Evolutionary conservation across 495 filamentous ascomycete species (phyloP).

Genomic region (Aspergillus ellipticus): DNA sequence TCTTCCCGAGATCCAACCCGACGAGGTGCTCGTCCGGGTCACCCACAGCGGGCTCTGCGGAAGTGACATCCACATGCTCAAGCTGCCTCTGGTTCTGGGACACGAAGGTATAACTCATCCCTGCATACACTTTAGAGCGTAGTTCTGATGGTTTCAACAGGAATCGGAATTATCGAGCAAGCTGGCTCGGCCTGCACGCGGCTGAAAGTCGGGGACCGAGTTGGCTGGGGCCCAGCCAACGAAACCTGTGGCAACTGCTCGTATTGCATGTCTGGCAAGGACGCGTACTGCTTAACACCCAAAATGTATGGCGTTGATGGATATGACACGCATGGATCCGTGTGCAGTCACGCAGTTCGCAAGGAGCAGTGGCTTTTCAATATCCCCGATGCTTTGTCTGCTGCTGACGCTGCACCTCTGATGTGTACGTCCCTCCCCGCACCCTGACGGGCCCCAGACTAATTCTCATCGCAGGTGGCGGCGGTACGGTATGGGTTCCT

Average conservation of each 20-base stretch:
- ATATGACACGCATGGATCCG: slow-evolving; percentile 31
- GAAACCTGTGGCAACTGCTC: slow-evolving; percentile 42
- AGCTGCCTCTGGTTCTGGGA: slow-evolving; percentile 74
- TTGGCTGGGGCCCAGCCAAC: slow-evolving; percentile 29
- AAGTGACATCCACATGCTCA: slow-evolving; percentile 64
- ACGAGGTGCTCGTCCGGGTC: slow-evolving; percentile 70
- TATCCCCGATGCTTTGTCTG: slow-evolving; percentile 55
- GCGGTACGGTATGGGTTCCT: slow-evolving; percentile 64
- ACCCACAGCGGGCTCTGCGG: slow-evolving; percentile 78
- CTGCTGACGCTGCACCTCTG: slow-evolving; percentile 62
- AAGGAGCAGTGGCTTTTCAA: slow-evolving; percentile 57
- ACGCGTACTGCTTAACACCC: slow-evolving; percentile 52
- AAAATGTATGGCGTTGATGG: slow-evolving; percentile 26
- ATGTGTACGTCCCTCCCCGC: slow-evolving; percentile 39
- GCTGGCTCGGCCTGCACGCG: slow-evolving; percentile 55
- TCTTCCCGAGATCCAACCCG: not conserved
- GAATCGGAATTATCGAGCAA: slow-evolving; percentile 67
- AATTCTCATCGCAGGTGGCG: slow-evolving; percentile 32
- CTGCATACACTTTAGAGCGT: too few relatives aligned
- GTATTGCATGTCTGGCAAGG: slow-evolving; percentile 50
- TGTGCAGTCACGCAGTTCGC: not conserved
- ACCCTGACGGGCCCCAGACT: not conserved
- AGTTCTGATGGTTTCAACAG: slow-evolving; percentile 22
- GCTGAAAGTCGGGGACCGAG: slow-evolving; percentile 60
- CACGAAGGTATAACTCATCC: slow-evolving; percentile 47